Evolutionary conservation across 768 basidiomycete species (phyloP).

Genomic region (Lactarius deliciosus): DNA sequence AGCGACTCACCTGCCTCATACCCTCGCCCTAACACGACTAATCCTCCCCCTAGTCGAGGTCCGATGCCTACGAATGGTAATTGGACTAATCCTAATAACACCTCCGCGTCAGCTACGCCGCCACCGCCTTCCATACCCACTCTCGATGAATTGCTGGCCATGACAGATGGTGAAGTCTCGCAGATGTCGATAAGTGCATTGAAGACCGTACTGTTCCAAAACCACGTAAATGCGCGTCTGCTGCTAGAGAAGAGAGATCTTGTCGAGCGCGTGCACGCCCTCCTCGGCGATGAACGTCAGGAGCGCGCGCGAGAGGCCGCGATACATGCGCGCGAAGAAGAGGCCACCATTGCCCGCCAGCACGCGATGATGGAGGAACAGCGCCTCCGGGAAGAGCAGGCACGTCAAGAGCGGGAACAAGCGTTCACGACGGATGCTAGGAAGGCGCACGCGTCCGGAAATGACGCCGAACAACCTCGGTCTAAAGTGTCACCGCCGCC

Average conservation of each 20-base stretch:
- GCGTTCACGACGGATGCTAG: neutral
- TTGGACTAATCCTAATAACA: conserved; percentile 1
- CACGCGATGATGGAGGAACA: conserved; percentile 33
- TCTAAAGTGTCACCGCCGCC: conserved; percentile 34
- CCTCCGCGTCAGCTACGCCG: conserved; percentile 14
- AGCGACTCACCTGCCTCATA: neutral
- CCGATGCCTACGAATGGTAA: conserved; percentile 12
- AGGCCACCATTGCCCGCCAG: conserved; percentile 22
- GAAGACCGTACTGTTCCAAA: conserved; percentile 76
- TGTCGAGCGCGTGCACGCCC: conserved; percentile 62
- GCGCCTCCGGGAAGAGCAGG: conserved; percentile 33
- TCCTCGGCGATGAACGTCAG: conserved; percentile 63
- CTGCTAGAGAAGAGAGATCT: conserved; percentile 86
- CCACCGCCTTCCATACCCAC: conserved; percentile 45
- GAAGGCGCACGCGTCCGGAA: neutral
- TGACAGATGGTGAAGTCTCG: conserved; percentile 56
- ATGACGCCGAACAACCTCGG: conserved; percentile 20
- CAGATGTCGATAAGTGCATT: conserved; percentile 67
- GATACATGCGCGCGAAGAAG: conserved; percentile 38
- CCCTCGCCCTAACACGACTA: conserved; percentile 9
- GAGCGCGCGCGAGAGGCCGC: conserved; percentile 51
- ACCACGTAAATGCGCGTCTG: conserved; percentile 64
- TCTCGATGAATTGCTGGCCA: conserved; percentile 65
- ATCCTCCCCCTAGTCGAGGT: conserved; percentile 9
- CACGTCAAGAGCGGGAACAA: conserved; percentile 29